Percentiles rank a stretch among this genome's conserved stretches.
These are phyloP conservation scores for Penicillium robsamsonii DNA, from an alignment of 495 filamentous ascomycete genomes.

Conservation along the genomic window DNA sequence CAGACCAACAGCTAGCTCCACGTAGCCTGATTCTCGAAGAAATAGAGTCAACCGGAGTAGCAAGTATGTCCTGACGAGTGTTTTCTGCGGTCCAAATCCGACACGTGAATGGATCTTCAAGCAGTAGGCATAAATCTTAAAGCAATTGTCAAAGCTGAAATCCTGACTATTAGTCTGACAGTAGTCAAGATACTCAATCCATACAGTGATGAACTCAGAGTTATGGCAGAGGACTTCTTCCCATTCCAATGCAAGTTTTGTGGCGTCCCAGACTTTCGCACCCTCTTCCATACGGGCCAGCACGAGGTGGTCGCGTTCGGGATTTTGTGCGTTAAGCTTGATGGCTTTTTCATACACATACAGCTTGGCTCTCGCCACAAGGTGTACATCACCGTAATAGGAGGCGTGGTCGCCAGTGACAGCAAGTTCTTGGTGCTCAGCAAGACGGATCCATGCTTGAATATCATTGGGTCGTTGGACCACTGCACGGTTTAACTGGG, in stretches of 20 bases:
- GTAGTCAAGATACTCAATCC: conserved; percentile 74
- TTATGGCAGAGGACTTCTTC: conserved; percentile 56
- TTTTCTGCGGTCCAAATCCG: conserved; percentile 23
- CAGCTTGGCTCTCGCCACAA: conserved; percentile 73
- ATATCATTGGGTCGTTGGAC: conserved; percentile 64
- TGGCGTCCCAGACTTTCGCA: conserved; percentile 65
- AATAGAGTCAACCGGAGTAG: conserved; percentile 72
- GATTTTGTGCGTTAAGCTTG: conserved; percentile 45
- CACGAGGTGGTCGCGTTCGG: conserved; percentile 54
- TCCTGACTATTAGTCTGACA: conserved; percentile 63
- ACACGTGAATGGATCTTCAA: conserved; percentile 48
- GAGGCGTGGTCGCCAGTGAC: conserved; percentile 46
- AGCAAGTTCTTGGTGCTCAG: conserved; percentile 69
- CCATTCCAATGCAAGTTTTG: conserved; percentile 64
- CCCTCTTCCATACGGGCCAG: conserved; percentile 71
- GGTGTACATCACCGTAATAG: conserved; percentile 60
- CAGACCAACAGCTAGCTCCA: conserved; percentile 71
- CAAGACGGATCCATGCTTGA: conserved; percentile 70
- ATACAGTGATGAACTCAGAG: conserved; percentile 59
- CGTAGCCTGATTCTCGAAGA: conserved; percentile 74
- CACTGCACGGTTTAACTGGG: conserved; percentile 57
- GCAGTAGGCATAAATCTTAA: conserved; percentile 54
- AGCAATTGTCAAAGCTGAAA: conserved; percentile 68
- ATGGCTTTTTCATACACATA: conserved; percentile 81
- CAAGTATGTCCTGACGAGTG: conserved; percentile 62